Percentiles rank a stretch among this genome's conserved stretches.
These are phyloP conservation scores for Paracoccidioides lutzii DNA, from an alignment of 2,329 filamentous ascomycete genomes.

Conservation along the genomic window DNA sequence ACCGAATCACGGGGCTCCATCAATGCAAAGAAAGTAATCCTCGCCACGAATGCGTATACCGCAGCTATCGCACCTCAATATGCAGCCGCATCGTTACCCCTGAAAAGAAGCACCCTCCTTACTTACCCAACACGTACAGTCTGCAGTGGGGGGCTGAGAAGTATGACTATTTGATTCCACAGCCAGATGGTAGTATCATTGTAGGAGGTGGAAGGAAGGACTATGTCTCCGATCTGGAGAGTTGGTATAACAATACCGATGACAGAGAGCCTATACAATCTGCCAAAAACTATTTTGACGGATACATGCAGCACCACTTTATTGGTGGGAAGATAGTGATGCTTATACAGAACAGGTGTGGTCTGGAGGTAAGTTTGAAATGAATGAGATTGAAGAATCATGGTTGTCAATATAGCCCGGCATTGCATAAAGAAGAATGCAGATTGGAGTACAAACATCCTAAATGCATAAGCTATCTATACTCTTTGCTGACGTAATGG, in stretches of 20 bases:
- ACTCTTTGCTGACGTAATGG: slow-evolving; percentile 13
- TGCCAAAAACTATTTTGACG: slow-evolving; percentile 29
- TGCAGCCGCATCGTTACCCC: slow-evolving; percentile 23
- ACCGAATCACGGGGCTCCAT: slow-evolving; percentile 56
- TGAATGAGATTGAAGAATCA: neutral
- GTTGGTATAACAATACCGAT: slow-evolving; percentile 35
- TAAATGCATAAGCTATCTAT: neutral
- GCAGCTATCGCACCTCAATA: slow-evolving; percentile 60
- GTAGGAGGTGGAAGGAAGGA: slow-evolving; percentile 49
- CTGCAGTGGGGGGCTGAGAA: slow-evolving; percentile 45
- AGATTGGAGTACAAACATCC: neutral
- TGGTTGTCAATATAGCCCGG: neutral
- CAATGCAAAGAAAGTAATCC: slow-evolving; percentile 49
- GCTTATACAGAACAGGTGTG: slow-evolving; percentile 22
- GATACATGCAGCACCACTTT: slow-evolving; percentile 27
- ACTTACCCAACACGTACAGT: slow-evolving; percentile 41
- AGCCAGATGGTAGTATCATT: slow-evolving; percentile 42
- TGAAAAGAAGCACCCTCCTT: slow-evolving; percentile 13
- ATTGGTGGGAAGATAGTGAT: slow-evolving; percentile 23
- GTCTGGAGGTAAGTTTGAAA: slow-evolving; percentile 22
- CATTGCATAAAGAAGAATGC: neutral
- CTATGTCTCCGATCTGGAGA: slow-evolving; percentile 18
- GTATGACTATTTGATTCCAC: slow-evolving; percentile 56
- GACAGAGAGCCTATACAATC: slow-evolving; percentile 39
- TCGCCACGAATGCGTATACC: slow-evolving; percentile 77